These are phyloP conservation scores for Podospora pseudoanserina DNA, from an alignment of 495 filamentous ascomycete genomes.

Conservation along the genomic window DNA sequence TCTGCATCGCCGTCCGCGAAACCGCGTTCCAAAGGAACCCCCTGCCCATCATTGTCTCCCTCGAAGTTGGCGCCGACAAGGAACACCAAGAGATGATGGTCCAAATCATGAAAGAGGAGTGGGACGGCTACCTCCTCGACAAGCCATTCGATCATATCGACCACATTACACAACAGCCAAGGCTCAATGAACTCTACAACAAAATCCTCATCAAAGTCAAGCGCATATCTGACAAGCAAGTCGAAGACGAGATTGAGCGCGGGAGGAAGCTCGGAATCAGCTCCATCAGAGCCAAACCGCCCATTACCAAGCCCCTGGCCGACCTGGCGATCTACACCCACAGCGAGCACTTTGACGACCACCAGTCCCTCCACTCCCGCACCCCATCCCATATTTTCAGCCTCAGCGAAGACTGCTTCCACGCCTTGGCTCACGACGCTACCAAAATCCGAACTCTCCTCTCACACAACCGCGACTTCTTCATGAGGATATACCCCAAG, in stretches of 20 bases:
- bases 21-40: slow-evolving; percentile 69
- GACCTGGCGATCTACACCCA: slow-evolving; percentile 79
- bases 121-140: slow-evolving; percentile 69
- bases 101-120: slow-evolving; percentile 84
- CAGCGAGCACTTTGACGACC: slow-evolving; percentile 70
- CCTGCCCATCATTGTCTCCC: slow-evolving; percentile 80
- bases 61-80: slow-evolving; percentile 79
- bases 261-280: slow-evolving; percentile 26
- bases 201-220: slow-evolving; percentile 95
- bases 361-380: slow-evolving; percentile 51
- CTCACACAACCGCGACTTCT: slow-evolving; percentile 71
- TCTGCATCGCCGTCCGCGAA: slow-evolving; percentile 76
- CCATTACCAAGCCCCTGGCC: slow-evolving; percentile 66
- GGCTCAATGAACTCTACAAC: slow-evolving; percentile 61
- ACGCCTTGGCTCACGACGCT: slow-evolving; percentile 51
- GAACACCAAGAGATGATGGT: slow-evolving; percentile 90
- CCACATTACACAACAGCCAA: slow-evolving; percentile 60
- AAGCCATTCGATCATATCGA: slow-evolving; percentile 40
- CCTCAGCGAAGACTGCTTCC: slow-evolving; percentile 70
- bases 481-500: slow-evolving; percentile 90
- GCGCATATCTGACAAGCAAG: slow-evolving; percentile 48
- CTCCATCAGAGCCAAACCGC: slow-evolving; percentile 44
- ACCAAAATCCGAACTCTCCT: slow-evolving; percentile 54
- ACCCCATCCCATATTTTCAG: slow-evolving; percentile 82
- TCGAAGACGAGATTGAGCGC: slow-evolving; percentile 22